Conservation (phyloP, 495 filamentous ascomycete species). For the Cairneyella variabilis region DNA sequence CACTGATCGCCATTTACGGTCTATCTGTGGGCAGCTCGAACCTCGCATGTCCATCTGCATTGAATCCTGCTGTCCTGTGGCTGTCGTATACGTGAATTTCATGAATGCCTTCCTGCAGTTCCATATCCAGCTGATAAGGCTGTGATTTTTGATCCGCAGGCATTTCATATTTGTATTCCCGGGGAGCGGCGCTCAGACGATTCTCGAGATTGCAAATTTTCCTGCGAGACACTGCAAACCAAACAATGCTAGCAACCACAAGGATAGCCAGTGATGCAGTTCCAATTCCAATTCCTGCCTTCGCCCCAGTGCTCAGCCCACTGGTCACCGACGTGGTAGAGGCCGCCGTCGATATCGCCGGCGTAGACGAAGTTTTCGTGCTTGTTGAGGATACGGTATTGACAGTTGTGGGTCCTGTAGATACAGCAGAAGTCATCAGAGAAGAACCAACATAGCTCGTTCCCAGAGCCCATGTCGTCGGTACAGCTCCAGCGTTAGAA, state of each 20-base stretch:
- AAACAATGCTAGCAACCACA: not conserved
- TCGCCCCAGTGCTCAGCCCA: not conserved
- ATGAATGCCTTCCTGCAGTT: no score
- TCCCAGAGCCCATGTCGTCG: not conserved
- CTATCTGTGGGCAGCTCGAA: no score
- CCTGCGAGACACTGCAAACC: not conserved
- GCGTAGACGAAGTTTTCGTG: not conserved
- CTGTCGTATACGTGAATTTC: no score
- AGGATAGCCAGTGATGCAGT: not conserved
- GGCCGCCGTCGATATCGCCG: not conserved
- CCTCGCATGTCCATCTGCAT: no score
- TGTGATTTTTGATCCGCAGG: no score
- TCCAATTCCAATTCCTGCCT: not conserved
- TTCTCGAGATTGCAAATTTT: not conserved
- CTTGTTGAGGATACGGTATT: not conserved
- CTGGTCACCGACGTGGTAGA: not conserved
- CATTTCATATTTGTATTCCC: no score
- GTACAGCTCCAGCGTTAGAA: not conserved
- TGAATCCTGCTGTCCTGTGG: no score
- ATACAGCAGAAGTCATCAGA: no score
- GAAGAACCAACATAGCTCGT: not conserved
- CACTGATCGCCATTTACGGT: no score
- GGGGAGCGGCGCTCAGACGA: no score
- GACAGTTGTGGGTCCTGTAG: not conserved
- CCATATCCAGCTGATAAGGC: no score